Evolutionary conservation across 257 asterid genomes (phyloP), one percentile per base, ranked within the genome.

Genomic region (Solanum clarkiae): DNA sequence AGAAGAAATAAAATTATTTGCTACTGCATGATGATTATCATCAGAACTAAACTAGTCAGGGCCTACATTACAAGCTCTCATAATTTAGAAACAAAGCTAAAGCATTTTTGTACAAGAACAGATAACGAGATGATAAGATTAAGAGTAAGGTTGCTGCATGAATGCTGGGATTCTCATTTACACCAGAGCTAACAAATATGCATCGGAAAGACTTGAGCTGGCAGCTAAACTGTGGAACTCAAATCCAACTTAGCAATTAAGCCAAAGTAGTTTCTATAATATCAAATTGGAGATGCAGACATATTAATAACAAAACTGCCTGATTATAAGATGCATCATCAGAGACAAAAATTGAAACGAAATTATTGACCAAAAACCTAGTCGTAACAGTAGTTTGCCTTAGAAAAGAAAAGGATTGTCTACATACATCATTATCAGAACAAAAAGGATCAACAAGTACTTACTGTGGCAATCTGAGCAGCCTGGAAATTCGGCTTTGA

Each of bases 401-500:
- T 77, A 16, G 2, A 77, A 77, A 77, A 77, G 45, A 26, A 72
- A 24, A 26, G 62, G 62, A 51, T 26, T 45, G 63, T 77, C 26
- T 47, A 59, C 47, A 40, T 69, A 40, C 51, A 69, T 26, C 47
- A 80, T 54, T 53, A 18, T 9, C 65, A 44, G 84, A 59, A 26
- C n/a, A 54, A 59, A 81, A 20, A 42, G 54, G 32, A 40, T 14
- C 26, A 54, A 22, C 22, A 66, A 84, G 40, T 81, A 91, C 99
- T 96, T 90, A 96, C 99, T 89, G 96, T 82, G 94, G 97, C 85
- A 95, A 86, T 75, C 98, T 93, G 83, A 97, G 90, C 88, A 95
- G 87, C 88, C 96, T 90, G 70, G 97, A 88, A 83, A 95, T 87
- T 86, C 97, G 90, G 54, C 55, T 92, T 89, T 92, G 98, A 87